Conservation (phyloP, 2,329 filamentous ascomycete species). For the Colletotrichum brevisporum region DNA sequence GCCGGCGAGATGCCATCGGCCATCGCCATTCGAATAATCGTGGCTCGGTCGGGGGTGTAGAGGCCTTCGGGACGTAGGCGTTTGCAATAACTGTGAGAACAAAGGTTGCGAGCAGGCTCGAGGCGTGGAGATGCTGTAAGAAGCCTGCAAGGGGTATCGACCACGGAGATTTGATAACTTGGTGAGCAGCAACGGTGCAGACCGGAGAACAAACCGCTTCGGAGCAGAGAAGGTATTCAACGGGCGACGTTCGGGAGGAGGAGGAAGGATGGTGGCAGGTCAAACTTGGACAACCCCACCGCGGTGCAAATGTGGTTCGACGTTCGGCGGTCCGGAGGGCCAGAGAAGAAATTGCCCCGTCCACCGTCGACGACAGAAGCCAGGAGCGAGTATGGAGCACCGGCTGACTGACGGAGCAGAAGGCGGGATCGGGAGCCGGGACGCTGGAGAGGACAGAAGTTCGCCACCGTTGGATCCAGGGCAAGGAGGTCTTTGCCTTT, state of each 20-base stretch:
- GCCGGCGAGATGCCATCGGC: constrained; percentile 39
- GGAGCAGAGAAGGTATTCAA: constrained; percentile 17
- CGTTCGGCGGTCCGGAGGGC: constrained; percentile 34
- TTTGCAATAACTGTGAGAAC: constrained; percentile 9
- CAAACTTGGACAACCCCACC: constrained; percentile 37
- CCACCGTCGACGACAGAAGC: constrained; percentile 27
- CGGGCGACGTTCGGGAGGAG: constrained; percentile 10
- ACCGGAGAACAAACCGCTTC: constrained; percentile 19
- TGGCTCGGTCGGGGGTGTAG: not conserved
- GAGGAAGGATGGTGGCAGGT: constrained; percentile 15
- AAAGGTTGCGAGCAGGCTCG: constrained; percentile 6
- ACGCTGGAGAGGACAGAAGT: constrained; percentile 15
- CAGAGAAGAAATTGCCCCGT: constrained; percentile 29
- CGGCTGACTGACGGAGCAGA: constrained; percentile 33
- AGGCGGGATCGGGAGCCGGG: constrained; percentile 31
- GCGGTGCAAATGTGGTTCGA: constrained; percentile 38
- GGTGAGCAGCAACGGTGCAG: constrained; percentile 11
- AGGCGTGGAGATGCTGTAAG: constrained; percentile 7
- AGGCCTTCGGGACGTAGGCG: not conserved
- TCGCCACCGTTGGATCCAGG: constrained; percentile 36
- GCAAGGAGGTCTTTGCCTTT: constrained; percentile 19
- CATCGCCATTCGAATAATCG: constrained; percentile 41
- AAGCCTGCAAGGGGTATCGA: constrained; percentile 20
- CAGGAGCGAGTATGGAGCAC: constrained; percentile 20
- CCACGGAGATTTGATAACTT: constrained; percentile 12